These are phyloP conservation scores for Blastocystis sp. DNA, from an alignment of 352 stramenopile genomes.

Conservation along the genomic window DNA sequence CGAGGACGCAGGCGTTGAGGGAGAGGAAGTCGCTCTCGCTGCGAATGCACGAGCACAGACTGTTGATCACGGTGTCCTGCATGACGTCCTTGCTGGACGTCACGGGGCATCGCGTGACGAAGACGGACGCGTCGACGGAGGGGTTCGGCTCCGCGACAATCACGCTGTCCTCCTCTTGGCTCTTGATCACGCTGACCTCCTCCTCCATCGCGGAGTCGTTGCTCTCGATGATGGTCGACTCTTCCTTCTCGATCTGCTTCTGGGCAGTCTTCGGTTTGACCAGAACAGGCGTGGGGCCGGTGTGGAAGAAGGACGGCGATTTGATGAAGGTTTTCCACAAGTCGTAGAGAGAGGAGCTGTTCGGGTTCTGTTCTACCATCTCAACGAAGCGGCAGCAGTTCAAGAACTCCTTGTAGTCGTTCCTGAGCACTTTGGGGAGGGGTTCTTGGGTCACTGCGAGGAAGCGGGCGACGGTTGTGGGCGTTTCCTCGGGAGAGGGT, in stretches of 20 bases:
- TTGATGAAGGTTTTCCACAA: neutral
- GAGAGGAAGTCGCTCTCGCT: neutral
- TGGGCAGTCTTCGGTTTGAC: neutral
- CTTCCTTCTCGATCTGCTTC: neutral
- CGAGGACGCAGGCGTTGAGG: neutral
- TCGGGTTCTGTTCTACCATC: no score
- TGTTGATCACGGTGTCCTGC: neutral
- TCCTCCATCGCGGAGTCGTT: neutral
- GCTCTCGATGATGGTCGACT: neutral
- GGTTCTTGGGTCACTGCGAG: neutral
- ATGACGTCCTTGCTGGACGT: neutral
- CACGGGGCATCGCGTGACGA: neutral
- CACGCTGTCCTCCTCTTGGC: neutral
- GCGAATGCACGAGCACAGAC: neutral
- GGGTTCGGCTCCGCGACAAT: neutral
- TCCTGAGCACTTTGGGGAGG: neutral
- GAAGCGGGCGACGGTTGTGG: neutral
- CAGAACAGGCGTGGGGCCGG: neutral
- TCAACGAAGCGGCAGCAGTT: conserved; percentile 22
- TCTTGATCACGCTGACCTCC: neutral
- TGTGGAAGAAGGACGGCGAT: neutral
- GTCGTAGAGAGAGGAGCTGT: neutral
- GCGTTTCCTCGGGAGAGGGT: no score
- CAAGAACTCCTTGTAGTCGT: conserved; percentile 11
- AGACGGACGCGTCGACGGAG: neutral